Percentiles rank a stretch among this genome's conserved stretches.
phyloP scores from a whole-genome alignment of 345 rosid genomes.

The Melastoma malabathricum region DNA sequence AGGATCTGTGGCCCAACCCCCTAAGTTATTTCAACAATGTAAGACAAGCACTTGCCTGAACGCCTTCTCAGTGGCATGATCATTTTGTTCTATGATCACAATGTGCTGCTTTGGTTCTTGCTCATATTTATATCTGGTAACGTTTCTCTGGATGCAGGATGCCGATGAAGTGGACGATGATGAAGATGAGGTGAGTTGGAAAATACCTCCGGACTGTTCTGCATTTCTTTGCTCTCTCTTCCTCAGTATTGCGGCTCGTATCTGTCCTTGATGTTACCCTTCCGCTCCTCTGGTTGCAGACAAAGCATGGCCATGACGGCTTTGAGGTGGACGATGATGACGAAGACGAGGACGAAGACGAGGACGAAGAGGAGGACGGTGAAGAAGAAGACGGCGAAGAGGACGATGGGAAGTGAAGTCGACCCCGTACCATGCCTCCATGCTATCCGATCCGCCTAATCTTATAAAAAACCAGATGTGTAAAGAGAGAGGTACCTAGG shows the following conservation, averaged over 20 bases:
- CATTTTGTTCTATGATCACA: too few relatives aligned
- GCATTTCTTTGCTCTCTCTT: too few relatives aligned
- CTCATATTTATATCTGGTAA: neutral
- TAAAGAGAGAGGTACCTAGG: slow-evolving; percentile 6
- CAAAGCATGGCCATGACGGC: neutral
- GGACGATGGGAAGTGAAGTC: slow-evolving; percentile 9
- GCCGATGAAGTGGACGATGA: slow-evolving; percentile 64
- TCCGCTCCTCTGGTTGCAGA: neutral
- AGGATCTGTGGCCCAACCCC: slow-evolving; percentile 92
- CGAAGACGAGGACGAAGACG: slow-evolving; percentile 11
- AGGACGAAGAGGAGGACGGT: slow-evolving; percentile 11
- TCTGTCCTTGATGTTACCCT: too few relatives aligned
- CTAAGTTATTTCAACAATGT: slow-evolving; percentile 78
- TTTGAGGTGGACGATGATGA: slow-evolving; percentile 11
- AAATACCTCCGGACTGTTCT: too few relatives aligned
- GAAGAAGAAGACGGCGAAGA: slow-evolving; percentile 13
- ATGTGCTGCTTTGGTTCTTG: neutral
- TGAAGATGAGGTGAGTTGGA: slow-evolving; percentile 15
- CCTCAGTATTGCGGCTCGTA: too few relatives aligned
- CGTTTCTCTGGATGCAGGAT: slow-evolving; percentile 25
- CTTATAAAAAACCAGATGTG: slow-evolving; percentile 7
- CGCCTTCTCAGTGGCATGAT: too few relatives aligned
- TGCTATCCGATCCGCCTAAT: neutral
- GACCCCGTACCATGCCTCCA: neutral
- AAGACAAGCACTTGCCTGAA: slow-evolving; percentile 7